Conservation (phyloP, 2,329 filamentous ascomycete genomes). For the Monosporascus ibericus region DNA sequence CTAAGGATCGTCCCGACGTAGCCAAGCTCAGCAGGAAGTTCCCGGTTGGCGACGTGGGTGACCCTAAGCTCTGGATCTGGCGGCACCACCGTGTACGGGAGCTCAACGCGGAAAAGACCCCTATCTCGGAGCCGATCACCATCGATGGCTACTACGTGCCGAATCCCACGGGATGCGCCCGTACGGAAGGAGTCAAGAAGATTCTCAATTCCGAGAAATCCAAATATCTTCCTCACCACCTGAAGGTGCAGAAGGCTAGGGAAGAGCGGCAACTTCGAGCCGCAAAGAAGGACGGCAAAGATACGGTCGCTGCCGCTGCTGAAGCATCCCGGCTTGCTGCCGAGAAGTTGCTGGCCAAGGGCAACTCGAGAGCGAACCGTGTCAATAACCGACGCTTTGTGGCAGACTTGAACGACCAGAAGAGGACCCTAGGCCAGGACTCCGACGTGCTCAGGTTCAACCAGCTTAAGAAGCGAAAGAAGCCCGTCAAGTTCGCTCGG, state of each 20-base stretch:
- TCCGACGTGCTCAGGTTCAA: constrained; percentile 96
- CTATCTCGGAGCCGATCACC: constrained; percentile 29
- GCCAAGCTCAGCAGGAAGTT: constrained; percentile 44
- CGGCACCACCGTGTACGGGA: constrained; percentile 49
- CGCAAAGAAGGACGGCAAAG: constrained; percentile 60
- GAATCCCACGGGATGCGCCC: constrained; percentile 76
- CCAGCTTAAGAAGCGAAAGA: constrained; percentile 98
- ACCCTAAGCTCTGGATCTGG: constrained; percentile 53
- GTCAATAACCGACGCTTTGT: constrained; percentile 93
- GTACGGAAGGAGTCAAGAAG: constrained; percentile 90
- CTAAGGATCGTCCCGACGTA: constrained; percentile 43
- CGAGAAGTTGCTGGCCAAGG: constrained; percentile 77
- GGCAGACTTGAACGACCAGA: constrained; percentile 92
- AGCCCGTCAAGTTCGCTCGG: constrained; percentile 94
- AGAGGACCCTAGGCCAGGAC: constrained; percentile 75
- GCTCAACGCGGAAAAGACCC: constrained; percentile 39
- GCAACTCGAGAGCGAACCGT: constrained; percentile 86
- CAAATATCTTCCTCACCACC: constrained; percentile 94
- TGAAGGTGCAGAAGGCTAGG: constrained; percentile 86
- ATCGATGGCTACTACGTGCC: constrained; percentile 73
- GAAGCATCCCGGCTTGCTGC: constrained; percentile 68
- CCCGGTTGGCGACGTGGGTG: constrained; percentile 35
- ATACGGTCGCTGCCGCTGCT: constrained; percentile 58
- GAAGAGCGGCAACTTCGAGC: constrained; percentile 80
- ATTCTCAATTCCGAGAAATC: constrained; percentile 97